These are phyloP conservation scores for Geotrichum macrosporum DNA, from an alignment of 1,139 yeast genomes.

Conservation along the genomic window DNA sequence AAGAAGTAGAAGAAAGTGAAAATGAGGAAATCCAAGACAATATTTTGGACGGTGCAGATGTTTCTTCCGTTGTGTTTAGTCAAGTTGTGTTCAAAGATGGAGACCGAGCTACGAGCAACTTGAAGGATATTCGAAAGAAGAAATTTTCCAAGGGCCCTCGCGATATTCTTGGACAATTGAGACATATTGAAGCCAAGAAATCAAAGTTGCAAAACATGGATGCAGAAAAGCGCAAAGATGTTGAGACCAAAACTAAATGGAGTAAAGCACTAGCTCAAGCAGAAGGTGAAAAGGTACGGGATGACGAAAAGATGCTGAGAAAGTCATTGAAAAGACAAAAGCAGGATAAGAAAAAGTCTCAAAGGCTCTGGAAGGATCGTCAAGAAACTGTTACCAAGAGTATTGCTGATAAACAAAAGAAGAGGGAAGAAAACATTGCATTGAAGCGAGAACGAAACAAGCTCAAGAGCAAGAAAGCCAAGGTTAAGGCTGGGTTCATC, in stretches of 20 bases:
- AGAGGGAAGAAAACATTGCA: slow-evolving; percentile 77
- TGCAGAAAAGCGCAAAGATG: slow-evolving; percentile 57
- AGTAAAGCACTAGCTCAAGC: slow-evolving; percentile 76
- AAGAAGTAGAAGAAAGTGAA: slow-evolving; percentile 11
- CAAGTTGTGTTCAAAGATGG: slow-evolving; percentile 84
- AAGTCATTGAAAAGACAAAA: slow-evolving; percentile 84
- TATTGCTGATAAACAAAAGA: slow-evolving; percentile 68
- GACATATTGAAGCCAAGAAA: slow-evolving; percentile 69
- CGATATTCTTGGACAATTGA: slow-evolving; percentile 79
- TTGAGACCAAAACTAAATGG: slow-evolving; percentile 79
- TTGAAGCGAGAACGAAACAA: slow-evolving; percentile 73
- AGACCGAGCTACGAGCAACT: slow-evolving; percentile 71
- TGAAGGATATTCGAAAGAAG: slow-evolving; percentile 56
- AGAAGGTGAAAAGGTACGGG: slow-evolving; percentile 81
- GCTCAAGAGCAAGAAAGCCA: slow-evolving; percentile 42
- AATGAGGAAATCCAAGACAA: slow-evolving; percentile 26
- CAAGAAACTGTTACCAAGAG: slow-evolving; percentile 66
- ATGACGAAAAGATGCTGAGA: slow-evolving; percentile 81
- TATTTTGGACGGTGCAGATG: slow-evolving; percentile 31
- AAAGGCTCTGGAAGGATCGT: slow-evolving; percentile 82
- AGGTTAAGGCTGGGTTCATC: slow-evolving; percentile 46
- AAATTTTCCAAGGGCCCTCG: slow-evolving; percentile 76
- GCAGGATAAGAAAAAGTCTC: slow-evolving; percentile 72
- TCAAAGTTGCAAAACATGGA: slow-evolving; percentile 56
- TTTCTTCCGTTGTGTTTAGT: slow-evolving; percentile 55